phyloP scores from a whole-genome alignment of 2,329 filamentous ascomycete species.

The Knufia fluminis region DNA sequence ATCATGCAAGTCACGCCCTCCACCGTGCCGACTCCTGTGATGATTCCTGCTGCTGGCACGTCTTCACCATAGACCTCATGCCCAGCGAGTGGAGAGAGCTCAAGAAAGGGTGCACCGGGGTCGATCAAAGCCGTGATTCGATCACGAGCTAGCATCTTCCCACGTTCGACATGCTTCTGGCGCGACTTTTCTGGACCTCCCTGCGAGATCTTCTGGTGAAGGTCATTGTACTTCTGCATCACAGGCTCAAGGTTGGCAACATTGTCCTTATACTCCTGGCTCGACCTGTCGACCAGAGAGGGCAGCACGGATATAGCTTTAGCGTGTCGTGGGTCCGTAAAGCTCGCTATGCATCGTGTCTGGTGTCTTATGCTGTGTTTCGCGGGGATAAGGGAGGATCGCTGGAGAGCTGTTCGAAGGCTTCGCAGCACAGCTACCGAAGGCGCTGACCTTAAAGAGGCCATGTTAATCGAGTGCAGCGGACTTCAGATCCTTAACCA shows the following conservation, averaged over 20 bases:
- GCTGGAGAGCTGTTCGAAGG: slow-evolving; percentile 25
- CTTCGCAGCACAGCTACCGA: slow-evolving; percentile 32
- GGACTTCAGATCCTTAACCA: background rate
- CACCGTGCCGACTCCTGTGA: slow-evolving; percentile 83
- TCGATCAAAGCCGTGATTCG: slow-evolving; percentile 80
- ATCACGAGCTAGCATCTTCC: slow-evolving; percentile 92
- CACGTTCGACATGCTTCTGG: slow-evolving; percentile 75
- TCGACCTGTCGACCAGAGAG: slow-evolving; percentile 65
- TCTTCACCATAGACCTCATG: slow-evolving; percentile 83
- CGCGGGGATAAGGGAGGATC: slow-evolving; percentile 22
- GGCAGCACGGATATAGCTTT: slow-evolving; percentile 72
- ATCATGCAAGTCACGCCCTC: slow-evolving; percentile 88
- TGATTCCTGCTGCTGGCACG: slow-evolving; percentile 80
- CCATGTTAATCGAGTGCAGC: slow-evolving; percentile 11
- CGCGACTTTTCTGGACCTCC: slow-evolving; percentile 75
- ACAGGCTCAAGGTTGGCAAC: slow-evolving; percentile 65
- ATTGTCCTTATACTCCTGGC: slow-evolving; percentile 74
- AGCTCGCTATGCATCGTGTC: slow-evolving; percentile 54
- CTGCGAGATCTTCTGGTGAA: slow-evolving; percentile 62
- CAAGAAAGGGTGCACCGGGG: slow-evolving; percentile 79
- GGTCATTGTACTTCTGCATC: slow-evolving; percentile 55
- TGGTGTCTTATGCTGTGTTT: slow-evolving; percentile 20
- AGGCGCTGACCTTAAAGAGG: slow-evolving; percentile 28
- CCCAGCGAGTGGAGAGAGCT: slow-evolving; percentile 86
- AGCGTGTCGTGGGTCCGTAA: slow-evolving; percentile 73